These are phyloP conservation scores for Cutaneotrichosporon dermatis DNA, from an alignment of 1,284 basidiomycete species.

Conservation along the genomic window DNA sequence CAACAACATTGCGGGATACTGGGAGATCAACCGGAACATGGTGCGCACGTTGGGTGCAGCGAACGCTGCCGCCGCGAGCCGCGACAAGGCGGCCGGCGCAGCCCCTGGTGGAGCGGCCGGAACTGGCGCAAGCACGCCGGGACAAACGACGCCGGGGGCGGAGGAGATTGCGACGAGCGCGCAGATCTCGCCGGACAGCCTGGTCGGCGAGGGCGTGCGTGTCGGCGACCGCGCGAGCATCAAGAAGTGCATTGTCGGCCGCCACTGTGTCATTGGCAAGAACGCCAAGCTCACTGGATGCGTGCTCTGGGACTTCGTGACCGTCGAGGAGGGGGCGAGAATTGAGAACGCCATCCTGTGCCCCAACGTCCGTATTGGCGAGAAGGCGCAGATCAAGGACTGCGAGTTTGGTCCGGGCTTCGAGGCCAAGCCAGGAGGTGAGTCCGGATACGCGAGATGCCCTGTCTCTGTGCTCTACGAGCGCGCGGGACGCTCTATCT, in stretches of 20 bases:
- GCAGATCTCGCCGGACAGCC: constrained; percentile 78
- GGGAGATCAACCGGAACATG: constrained; percentile 68
- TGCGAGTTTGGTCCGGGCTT: constrained; percentile 87
- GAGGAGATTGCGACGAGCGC: constrained; percentile 55
- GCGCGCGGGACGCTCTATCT: too few relatives aligned
- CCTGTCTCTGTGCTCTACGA: too few relatives aligned
- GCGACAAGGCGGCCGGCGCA: not conserved
- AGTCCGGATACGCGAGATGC: constrained; percentile 24
- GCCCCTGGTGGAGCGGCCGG: too few relatives aligned
- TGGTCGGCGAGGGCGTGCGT: constrained; percentile 73
- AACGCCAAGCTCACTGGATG: constrained; percentile 81
- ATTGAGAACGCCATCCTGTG: constrained; percentile 86
- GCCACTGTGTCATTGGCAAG: constrained; percentile 82
- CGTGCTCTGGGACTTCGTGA: constrained; percentile 83
- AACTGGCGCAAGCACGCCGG: not conserved
- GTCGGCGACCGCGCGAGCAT: constrained; percentile 79
- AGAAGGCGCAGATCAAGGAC: constrained; percentile 67
- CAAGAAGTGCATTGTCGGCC: constrained; percentile 82
- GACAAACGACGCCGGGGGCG: too few relatives aligned
- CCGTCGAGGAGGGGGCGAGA: constrained; percentile 66
- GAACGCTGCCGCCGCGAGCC: constrained; percentile 18
- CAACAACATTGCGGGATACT: constrained; percentile 77
- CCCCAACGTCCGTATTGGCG: constrained; percentile 72
- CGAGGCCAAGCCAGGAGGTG: constrained; percentile 67
- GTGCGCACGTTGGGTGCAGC: constrained; percentile 26